phyloP scores from a whole-genome alignment of 371 early-diverging fungal genomes.

The Globomyces sp. region DNA sequence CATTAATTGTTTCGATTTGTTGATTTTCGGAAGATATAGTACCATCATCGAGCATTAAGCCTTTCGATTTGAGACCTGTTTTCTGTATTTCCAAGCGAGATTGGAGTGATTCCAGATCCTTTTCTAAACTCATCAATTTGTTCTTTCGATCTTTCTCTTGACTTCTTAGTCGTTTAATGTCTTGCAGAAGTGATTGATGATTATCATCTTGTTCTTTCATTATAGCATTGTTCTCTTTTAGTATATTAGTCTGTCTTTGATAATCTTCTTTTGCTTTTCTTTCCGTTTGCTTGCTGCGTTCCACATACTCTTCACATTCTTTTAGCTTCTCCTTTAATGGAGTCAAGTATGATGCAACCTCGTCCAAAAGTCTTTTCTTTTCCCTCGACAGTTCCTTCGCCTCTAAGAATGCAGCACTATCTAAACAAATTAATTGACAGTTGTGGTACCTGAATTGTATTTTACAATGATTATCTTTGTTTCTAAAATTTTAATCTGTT shows the following conservation, averaged over 20 bases:
- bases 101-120: constrained; percentile 24
- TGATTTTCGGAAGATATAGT: neutral
- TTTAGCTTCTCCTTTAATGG: constrained; percentile 13
- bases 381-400: constrained; percentile 21
- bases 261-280: neutral
- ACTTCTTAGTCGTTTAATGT: neutral
- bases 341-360: neutral
- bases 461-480: constrained; percentile 27
- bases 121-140: constrained; percentile 53
- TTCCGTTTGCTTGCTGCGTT: neutral
- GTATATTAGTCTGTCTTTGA: neutral
- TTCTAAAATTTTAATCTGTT: constrained; percentile 29
- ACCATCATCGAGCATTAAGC: constrained; percentile 19
- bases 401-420: constrained; percentile 12
- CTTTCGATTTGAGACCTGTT: constrained; percentile 14
- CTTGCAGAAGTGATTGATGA: neutral
- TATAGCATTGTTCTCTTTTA: neutral
- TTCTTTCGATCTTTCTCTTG: constrained; percentile 30
- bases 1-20: neutral
- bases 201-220: neutral
- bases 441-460: constrained; percentile 32
- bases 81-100: constrained; percentile 4
- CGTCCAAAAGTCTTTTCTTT: constrained; percentile 28
- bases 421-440: neutral
- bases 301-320: constrained; percentile 4